These are phyloP conservation scores for Naegleria fowleri DNA, from an alignment of 208 protist genomes.

Conservation along the genomic window DNA sequence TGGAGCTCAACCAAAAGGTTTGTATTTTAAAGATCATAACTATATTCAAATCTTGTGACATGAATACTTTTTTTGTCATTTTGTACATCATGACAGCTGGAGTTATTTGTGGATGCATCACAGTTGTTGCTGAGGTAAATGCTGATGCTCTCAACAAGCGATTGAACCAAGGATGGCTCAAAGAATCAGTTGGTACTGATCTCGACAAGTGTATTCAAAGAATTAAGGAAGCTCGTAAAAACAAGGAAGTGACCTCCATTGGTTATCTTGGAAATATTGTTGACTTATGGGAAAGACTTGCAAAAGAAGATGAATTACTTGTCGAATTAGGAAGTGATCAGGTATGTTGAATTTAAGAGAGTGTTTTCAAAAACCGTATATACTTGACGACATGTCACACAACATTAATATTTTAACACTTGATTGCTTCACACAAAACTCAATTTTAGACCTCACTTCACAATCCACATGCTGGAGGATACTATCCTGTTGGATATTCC, in stretches of 20 bases:
- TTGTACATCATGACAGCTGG: constrained; percentile 71
- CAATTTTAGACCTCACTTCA: constrained; percentile 76
- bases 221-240: constrained; percentile 48
- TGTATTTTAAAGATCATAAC: too few species aligned
- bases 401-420: too few species aligned
- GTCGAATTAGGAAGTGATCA: constrained; percentile 76
- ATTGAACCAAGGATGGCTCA: constrained; percentile 67
- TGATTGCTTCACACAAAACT: too few species aligned
- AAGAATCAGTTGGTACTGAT: constrained; percentile 45
- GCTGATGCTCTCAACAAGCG: constrained; percentile 59
- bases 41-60: neutral
- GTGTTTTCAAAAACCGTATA: too few species aligned
- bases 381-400: too few species aligned
- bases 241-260: constrained; percentile 57
- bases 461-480: constrained; percentile 76
- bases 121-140: constrained; percentile 69
- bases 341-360: too few species aligned
- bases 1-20: constrained; percentile 25
- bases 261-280: constrained; percentile 72
- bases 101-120: constrained; percentile 63
- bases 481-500: constrained; percentile 67
- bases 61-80: constrained; percentile 48
- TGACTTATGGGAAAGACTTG: constrained; percentile 68
- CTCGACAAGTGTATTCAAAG: constrained; percentile 48
- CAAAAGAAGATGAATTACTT: constrained; percentile 36